These are phyloP conservation scores for Fagopyrum esculentum DNA, from an alignment of 148 eudicot species.

Conservation along the genomic window DNA sequence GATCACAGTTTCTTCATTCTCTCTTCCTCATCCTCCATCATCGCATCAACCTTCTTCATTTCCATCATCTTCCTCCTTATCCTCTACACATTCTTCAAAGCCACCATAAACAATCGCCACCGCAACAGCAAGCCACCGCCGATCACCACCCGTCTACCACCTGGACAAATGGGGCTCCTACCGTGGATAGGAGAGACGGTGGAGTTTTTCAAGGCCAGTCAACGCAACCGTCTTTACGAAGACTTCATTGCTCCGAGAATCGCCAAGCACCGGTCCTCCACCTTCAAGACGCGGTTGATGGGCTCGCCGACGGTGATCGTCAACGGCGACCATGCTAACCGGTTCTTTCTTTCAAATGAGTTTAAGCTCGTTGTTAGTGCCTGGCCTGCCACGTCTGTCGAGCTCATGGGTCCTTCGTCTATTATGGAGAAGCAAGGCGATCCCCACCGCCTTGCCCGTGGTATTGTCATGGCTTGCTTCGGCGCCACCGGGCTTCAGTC, in stretches of 20 bases:
- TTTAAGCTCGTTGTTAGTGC: conserved; percentile 81
- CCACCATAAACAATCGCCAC: no score
- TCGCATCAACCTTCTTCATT: conserved; percentile 1
- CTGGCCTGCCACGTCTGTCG: conserved; percentile 73
- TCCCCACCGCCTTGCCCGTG: conserved; percentile 42
- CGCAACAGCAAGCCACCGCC: not conserved
- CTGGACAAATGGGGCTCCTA: conserved; percentile 51
- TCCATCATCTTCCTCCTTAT: conserved; percentile 1
- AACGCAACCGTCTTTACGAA: conserved; percentile 47
- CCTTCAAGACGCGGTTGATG: conserved; percentile 73
- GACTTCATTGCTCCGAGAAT: conserved; percentile 55
- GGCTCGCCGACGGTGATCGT: conserved; percentile 63
- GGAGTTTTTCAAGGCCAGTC: conserved; percentile 52
- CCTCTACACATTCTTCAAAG: not conserved
- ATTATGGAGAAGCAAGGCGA: conserved; percentile 84
- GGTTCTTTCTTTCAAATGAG: conserved; percentile 67
- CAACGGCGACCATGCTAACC: conserved; percentile 53
- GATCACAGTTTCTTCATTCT: not conserved
- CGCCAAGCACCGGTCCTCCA: conserved; percentile 33
- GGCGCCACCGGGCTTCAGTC: conserved; percentile 32
- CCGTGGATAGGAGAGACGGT: conserved; percentile 78
- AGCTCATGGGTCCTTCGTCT: conserved; percentile 62
- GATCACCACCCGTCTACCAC: conserved; percentile 25
- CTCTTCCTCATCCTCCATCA: not conserved
- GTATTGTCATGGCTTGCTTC: conserved; percentile 40